Base-by-base conservation (phyloP, 148 eudicot genomes). In the Vaccinium corymbosum region DNA sequence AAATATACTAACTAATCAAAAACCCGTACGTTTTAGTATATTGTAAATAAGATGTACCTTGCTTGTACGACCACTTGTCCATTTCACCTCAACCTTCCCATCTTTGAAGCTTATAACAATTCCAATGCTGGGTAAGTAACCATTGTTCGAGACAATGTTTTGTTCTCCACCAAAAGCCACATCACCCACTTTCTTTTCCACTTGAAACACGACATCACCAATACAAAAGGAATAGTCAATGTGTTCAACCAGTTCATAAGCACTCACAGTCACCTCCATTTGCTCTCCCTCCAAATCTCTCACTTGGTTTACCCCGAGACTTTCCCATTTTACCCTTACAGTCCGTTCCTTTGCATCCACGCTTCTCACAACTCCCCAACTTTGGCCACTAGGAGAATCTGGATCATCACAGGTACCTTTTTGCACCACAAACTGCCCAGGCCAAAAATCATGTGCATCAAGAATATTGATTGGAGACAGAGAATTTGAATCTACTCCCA, bases 241-340 rank as follows among this genome's bases (percentile, higher is more conserved):
- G 85, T 97, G 98, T 90, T 97, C 99, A 84, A 90, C 87, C 75
- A 97, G 84, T 85, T 97, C 98, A 91, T 97, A 97, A 49, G 98
- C 98, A 82, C 99, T 97, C 86, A 94, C 97, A 85, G 90, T 92
- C 89, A 93, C 98, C 77, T 90, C 98, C 56, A 53, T 71, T 15
- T 59, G 62, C 70, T 85, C 84, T 76, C 83, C 86, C 83, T 84
- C 70, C 11, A 83, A 52, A 35, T 59, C 83, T 48, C 32, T 61
- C 80, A n/a, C 75, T 80, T 51, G 83, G 84, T 82, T 73, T 16
- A 20, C 82, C 9, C 52, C 70, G 38, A 82, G 53, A 81, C 75
- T 79, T 79, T 75, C 86, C 99, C 99, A 97, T 61, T 84, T 88
- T 62, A 97, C 94, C 85, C 86, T 87, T 83, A 91, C 94, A 56